phyloP scores from a whole-genome alignment of 176 grass and related monocot species.

The Lolium multiflorum region DNA sequence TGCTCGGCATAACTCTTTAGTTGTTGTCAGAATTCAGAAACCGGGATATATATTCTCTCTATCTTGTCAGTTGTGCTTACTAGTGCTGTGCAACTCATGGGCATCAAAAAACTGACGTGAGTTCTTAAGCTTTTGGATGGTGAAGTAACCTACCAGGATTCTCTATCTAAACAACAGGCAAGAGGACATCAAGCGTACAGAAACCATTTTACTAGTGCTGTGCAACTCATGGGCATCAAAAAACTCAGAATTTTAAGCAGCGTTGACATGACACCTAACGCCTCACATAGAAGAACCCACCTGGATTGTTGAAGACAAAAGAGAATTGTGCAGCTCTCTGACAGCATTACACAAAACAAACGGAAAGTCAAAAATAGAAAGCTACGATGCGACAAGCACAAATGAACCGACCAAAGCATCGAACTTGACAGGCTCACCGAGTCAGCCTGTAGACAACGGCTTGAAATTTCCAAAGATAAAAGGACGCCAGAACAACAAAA shows the following conservation, averaged over 20 bases:
- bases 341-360: not conserved
- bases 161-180: too few relatives aligned
- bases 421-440: not conserved
- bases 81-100: too few relatives aligned
- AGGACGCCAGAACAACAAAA: not conserved
- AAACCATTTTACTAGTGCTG: not conserved
- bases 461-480: not conserved
- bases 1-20: too few relatives aligned
- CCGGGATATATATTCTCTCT: too few relatives aligned
- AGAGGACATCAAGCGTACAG: not conserved
- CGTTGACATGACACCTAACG: not conserved
- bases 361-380: not conserved
- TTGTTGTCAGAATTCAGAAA: too few relatives aligned
- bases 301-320: not conserved
- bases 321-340: not conserved
- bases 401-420: not conserved
- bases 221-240: too few relatives aligned
- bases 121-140: too few relatives aligned
- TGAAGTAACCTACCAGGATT: too few relatives aligned
- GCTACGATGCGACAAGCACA: not conserved
- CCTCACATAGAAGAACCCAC: not conserved
- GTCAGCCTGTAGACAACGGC: not conserved
- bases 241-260: not conserved
- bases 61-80: too few relatives aligned
- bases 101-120: too few relatives aligned